Evolutionary conservation across 768 basidiomycete species (phyloP), one percentile per base, ranked within the genome.

Genomic region (Pleurotus citrinopileatus): DNA sequence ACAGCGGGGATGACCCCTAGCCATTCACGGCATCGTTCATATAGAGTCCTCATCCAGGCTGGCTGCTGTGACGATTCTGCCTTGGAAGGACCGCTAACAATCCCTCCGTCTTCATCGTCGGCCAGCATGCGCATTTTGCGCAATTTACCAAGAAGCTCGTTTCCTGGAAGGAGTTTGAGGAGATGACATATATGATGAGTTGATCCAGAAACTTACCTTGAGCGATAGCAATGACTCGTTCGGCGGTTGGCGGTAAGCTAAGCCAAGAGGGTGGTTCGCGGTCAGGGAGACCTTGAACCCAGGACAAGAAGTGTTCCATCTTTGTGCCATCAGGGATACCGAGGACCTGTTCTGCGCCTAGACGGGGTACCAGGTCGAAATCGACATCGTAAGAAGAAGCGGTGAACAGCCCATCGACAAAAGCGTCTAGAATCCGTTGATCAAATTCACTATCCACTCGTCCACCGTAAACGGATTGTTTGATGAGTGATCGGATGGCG

Each of bases 401-500:
- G 0, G 87, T 93, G 74, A 99, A 98, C 55, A 98, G 76, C 28
- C 77, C 79, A 63, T 96, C 91, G 28, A 98, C 94, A 65, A 98
- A 98, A 13, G 93, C 84, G 65, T 98, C 91, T 43, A 99, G 78
- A 48, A 97, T 88, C 59, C 80, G 77, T 64, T 98, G 96, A 65
- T 99, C 97, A 65, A 93, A 94, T 68, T 95, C 92, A 58, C 92
- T 94, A 73, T 98, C 95, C 47, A 97, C 78, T 54, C 95, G 77
- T 12, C 96, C 94, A 56, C 94, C 93, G 61, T 99, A 99, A 19
- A 99, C 90, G 5, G 94, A 94, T 65, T 98, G 91, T 63, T 96
- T 98, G 73, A 99, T 82, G 50, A 98, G 79, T 0, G 89, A 89
- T 32, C 94, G 82, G n/a, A 99, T 73, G 10, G 97, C 96, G 60